Percentiles rank a stretch among this genome's conserved stretches.
Evolutionary conservation across 139 green algal species (phyloP).

Genomic region (Coccomyxa sp.): DNA sequence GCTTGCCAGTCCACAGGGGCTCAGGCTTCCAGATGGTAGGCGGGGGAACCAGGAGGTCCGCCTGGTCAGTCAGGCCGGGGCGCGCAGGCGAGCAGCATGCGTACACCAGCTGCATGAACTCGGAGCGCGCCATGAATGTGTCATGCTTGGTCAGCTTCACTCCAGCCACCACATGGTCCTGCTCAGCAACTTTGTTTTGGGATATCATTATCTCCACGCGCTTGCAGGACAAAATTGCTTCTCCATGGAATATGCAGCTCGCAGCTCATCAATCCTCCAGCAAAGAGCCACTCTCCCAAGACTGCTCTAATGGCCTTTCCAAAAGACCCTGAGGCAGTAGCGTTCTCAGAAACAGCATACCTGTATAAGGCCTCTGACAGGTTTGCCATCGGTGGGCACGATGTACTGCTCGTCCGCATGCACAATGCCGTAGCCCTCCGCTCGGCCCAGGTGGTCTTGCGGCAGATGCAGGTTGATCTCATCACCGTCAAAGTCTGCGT

Average conservation of each 20-base stretch:
- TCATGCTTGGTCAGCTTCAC: slow-evolving; percentile 83
- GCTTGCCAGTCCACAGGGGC: slow-evolving; percentile 91
- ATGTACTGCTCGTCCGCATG: slow-evolving; percentile 94
- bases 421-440: slow-evolving; percentile 94
- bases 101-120: slow-evolving; percentile 82
- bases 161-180: slow-evolving; percentile 89
- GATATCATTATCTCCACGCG: background rate
- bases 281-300: background rate
- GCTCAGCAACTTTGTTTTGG: slow-evolving; percentile 5
- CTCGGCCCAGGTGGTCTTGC: slow-evolving; percentile 80
- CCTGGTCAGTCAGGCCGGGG: slow-evolving; percentile 4
- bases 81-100: slow-evolving; percentile 33
- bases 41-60: slow-evolving; percentile 48
- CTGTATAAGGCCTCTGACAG: slow-evolving; percentile 92
- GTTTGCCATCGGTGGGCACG: slow-evolving; percentile 92
- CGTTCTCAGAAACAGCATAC: background rate
- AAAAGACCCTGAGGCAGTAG: background rate
- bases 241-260: background rate
- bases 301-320: background rate
- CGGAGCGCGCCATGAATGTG: slow-evolving; percentile 66
- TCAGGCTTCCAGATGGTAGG: slow-evolving; percentile 80
- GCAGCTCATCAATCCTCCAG: background rate
- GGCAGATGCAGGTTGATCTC: slow-evolving; percentile 99
- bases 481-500: slow-evolving; percentile 98
- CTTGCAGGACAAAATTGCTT: background rate